Conservation (phyloP, 306 rosid species). For the Inga oerstediana region DNA sequence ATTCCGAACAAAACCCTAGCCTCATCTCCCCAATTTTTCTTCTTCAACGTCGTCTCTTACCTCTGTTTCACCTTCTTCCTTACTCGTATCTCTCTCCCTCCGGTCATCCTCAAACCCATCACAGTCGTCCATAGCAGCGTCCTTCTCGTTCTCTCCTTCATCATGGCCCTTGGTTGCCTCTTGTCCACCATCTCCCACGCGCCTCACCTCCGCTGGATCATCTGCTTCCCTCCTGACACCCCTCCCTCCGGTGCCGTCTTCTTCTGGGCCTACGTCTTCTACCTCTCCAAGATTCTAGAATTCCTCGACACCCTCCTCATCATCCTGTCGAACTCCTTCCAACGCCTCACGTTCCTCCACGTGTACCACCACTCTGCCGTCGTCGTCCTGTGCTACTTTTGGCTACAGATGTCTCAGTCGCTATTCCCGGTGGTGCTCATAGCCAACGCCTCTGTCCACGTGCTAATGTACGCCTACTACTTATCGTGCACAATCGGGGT, state of each 20-base stretch:
- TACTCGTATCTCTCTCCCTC: conserved; percentile 26
- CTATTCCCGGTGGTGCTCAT: conserved; percentile 67
- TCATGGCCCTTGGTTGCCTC: conserved; percentile 70
- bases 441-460: conserved; percentile 69
- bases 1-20: conserved; percentile 43
- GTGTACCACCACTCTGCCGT: conserved; percentile 84
- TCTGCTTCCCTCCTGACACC: conserved; percentile 58
- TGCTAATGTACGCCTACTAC: conserved; percentile 83
- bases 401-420: conserved; percentile 64
- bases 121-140: conserved; percentile 52
- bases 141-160: conserved; percentile 60
- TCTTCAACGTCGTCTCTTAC: conserved; percentile 47
- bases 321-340: conserved; percentile 58
- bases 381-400: conserved; percentile 67
- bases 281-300: conserved; percentile 74
- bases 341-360: conserved; percentile 82
- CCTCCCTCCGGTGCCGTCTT: conserved; percentile 59
- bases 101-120: conserved; percentile 50
- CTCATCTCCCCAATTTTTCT: conserved; percentile 50
- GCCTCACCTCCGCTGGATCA: conserved; percentile 40
- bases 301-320: conserved; percentile 66
- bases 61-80: conserved; percentile 52
- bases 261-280: conserved; percentile 82
- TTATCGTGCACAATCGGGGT: conserved; percentile 60
- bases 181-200: conserved; percentile 50